Evolutionary conservation across 306 rosid genomes (phyloP), one percentile per base, ranked within the genome.

Genomic region (Glycine tomentella): DNA sequence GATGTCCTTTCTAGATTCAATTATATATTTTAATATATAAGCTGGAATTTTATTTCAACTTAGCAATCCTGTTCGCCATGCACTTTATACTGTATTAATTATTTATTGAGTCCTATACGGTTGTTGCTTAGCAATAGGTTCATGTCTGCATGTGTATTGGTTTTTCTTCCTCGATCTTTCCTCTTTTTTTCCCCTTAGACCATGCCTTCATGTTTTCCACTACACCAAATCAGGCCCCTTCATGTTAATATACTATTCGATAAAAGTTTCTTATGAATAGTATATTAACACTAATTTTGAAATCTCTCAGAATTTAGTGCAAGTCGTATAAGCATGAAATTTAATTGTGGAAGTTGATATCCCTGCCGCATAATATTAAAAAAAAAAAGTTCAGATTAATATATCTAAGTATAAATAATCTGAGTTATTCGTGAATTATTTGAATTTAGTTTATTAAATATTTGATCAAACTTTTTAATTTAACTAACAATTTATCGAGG

Each of bases 391-490:
- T 0, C 9, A 63, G 20, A 12, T 63, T 33, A 20, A 20, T 1
- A 17, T 61, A 6, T 31, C 17, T 13, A 63, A 61, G 16, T 16
- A 12, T 63, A 63, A 36, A 34, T 12, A 34, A 57, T 15, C 4
- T 15, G 11, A 16, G 45, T 62, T 34, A 11, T 61, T 31, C 38
- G 4, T 58, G 15, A 62, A 6, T 10, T 62, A 34, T 11, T 10
- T 61, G 67, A 62, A 62, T 62, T 62, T 33, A 15, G 45, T 33
- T 62, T 62, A 62, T 62, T 33, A 33, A 34, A 62, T 62, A 45
- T 34, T 62, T 33, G 6, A 33, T 33, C 68, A 33, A 59, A 25
- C 14, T 25, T 20, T 9, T 1, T 9, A 7, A 62, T 12, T 62
- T 33, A 58, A 20, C 7, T 20, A 20, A 1, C 13, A 20, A 20